Evolutionary conservation across 345 rosid species (phyloP).

Genomic region (Luvunga scandens): DNA sequence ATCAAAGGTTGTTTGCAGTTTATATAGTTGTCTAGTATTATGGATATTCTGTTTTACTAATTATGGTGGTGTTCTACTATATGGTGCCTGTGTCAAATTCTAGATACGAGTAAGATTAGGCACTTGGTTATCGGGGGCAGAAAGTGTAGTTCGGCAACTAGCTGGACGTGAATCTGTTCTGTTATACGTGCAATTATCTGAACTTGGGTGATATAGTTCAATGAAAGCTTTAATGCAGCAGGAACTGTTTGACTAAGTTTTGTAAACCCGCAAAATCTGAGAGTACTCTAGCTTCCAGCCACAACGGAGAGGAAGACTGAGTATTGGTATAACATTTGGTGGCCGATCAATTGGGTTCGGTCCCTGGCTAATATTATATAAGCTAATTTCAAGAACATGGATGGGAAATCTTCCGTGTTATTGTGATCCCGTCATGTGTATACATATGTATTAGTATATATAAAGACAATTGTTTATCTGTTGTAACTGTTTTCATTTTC

Average conservation of each 20-base stretch:
- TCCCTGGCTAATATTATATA: conserved; percentile 36
- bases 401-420: conserved; percentile 35
- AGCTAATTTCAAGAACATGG: conserved; percentile 40
- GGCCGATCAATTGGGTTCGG: conserved; percentile 26
- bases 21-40: conserved; percentile 30
- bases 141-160: conserved; percentile 35
- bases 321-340: conserved; percentile 29
- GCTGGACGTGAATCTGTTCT: conserved; percentile 28
- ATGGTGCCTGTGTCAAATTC: conserved; percentile 15
- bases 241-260: conserved; percentile 28
- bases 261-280: conserved; percentile 21
- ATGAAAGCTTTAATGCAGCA: conserved; percentile 23
- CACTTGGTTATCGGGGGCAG: conserved; percentile 18
- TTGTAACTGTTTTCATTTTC: background rate
- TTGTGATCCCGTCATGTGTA: conserved; percentile 30
- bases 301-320: conserved; percentile 30
- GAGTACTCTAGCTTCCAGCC: conserved; percentile 29
- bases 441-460: conserved; percentile 25
- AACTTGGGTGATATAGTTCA: conserved; percentile 22
- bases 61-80: conserved; percentile 19
- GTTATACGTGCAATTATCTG: conserved; percentile 15
- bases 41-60: conserved; percentile 28
- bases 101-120: conserved; percentile 15
- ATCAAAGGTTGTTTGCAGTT: conserved; percentile 28
- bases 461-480: conserved; percentile 31